Conservation (phyloP, 306 rosid species). For the Astragalus membranaceus region DNA sequence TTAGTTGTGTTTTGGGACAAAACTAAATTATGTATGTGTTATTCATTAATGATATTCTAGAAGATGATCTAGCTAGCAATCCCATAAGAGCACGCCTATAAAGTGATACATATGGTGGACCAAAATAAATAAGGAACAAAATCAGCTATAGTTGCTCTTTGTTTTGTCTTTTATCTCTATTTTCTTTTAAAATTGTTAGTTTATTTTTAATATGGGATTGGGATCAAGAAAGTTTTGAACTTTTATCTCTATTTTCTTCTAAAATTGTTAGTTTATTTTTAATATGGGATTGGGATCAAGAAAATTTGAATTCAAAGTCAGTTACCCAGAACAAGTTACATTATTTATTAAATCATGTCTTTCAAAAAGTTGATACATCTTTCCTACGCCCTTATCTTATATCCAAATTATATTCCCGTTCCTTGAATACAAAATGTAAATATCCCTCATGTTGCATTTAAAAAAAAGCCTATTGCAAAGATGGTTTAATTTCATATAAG, state of each 20-base stretch:
- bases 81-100: slow-evolving; percentile 58
- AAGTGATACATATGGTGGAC: slow-evolving; percentile 42
- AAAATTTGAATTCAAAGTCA: slow-evolving; percentile 19
- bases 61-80: slow-evolving; percentile 17
- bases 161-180: slow-evolving; percentile 5
- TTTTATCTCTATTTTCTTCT: neutral
- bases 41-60: slow-evolving; percentile 29
- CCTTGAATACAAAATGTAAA: neutral
- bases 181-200: neutral
- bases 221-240: slow-evolving; percentile 7
- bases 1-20: no score
- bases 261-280: slow-evolving; percentile 7
- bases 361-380: slow-evolving; percentile 18
- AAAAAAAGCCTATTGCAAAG: neutral
- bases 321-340: slow-evolving; percentile 1
- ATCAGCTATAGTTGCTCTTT: slow-evolving; percentile 12
- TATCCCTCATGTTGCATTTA: neutral
- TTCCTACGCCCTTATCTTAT: neutral
- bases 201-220: slow-evolving; percentile 14
- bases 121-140: slow-evolving; percentile 24
- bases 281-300: neutral
- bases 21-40: neutral
- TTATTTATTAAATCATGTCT: slow-evolving; percentile 7
- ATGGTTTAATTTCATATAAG: neutral
- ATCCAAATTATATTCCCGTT: slow-evolving; percentile 20